These are phyloP conservation scores for Penicillium sp. DNA, from an alignment of 2,329 filamentous ascomycete species.

Conservation along the genomic window DNA sequence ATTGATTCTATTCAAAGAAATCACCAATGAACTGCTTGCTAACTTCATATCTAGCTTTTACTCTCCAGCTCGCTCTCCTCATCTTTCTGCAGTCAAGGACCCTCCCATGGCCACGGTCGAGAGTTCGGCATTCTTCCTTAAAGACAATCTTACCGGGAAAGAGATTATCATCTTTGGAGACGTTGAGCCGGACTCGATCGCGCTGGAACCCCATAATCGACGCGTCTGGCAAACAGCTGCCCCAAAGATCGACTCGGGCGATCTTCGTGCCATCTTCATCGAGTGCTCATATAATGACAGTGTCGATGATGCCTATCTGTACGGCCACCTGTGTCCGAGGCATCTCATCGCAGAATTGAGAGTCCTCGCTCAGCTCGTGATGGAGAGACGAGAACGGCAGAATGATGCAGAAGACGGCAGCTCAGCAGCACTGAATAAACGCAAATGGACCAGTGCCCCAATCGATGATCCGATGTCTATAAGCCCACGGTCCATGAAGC, in stretches of 20 bases:
- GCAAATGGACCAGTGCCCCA: conserved; percentile 38
- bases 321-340: conserved; percentile 83
- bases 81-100: conserved; percentile 23
- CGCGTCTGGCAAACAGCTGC: conserved; percentile 87
- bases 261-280: conserved; percentile 82
- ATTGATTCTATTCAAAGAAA: conserved; percentile 19
- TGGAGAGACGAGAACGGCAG: conserved; percentile 51
- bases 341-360: conserved; percentile 81
- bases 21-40: background rate
- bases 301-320: conserved; percentile 76
- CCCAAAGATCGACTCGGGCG: conserved; percentile 74
- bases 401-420: background rate
- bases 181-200: conserved; percentile 88
- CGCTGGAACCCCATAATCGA: conserved; percentile 78
- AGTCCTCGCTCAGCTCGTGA: conserved; percentile 71
- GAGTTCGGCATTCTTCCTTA: conserved; percentile 92
- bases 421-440: conserved; percentile 41
- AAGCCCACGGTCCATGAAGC: conserved; percentile 32
- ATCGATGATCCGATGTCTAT: background rate
- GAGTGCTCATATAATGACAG: conserved; percentile 92
- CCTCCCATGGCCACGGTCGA: conserved; percentile 54
- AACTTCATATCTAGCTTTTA: conserved; percentile 28
- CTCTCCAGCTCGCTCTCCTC: conserved; percentile 37
- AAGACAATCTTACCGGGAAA: conserved; percentile 68
- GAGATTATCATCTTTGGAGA: conserved; percentile 96